phyloP scores from a whole-genome alignment of 192 early-diverging fungal genomes.

The Entomortierella chlamydospora region DNA sequence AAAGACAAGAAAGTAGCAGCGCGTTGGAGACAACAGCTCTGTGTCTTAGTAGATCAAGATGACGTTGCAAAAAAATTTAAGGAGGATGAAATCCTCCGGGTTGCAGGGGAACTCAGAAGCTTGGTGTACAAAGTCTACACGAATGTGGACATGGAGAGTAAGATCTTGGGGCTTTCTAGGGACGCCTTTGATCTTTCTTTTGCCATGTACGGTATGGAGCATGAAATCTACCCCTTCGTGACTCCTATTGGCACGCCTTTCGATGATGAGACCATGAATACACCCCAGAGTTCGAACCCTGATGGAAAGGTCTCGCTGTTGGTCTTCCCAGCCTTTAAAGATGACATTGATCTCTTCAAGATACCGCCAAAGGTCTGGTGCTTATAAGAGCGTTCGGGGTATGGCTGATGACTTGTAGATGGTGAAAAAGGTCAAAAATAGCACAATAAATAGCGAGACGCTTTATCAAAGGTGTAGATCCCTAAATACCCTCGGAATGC shows the following conservation, averaged over 20 bases:
- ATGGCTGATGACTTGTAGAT: no score
- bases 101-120: neutral
- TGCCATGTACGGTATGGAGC: conserved; percentile 24
- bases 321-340: conserved; percentile 23
- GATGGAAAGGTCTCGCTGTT: conserved; percentile 12
- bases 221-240: conserved; percentile 3
- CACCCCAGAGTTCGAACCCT: conserved; percentile 26
- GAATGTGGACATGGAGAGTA: conserved; percentile 2
- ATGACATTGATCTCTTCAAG: neutral
- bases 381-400: no score
- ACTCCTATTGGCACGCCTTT: conserved; percentile 29
- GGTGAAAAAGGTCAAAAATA: no score
- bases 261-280: conserved; percentile 9
- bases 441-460: no score
- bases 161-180: conserved; percentile 12
- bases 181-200: conserved; percentile 21
- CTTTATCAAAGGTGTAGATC: no score
- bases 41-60: conserved; percentile 9
- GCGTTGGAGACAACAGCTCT: conserved; percentile 31
- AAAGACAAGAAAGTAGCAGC: conserved; percentile 11
- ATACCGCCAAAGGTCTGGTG: conserved; percentile 29
- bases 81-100: neutral
- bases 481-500: no score
- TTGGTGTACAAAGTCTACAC: conserved; percentile 8
- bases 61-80: neutral